Evolutionary conservation across 352 stramenopile genomes (phyloP).

Genomic region (Pythium phragmitis): DNA sequence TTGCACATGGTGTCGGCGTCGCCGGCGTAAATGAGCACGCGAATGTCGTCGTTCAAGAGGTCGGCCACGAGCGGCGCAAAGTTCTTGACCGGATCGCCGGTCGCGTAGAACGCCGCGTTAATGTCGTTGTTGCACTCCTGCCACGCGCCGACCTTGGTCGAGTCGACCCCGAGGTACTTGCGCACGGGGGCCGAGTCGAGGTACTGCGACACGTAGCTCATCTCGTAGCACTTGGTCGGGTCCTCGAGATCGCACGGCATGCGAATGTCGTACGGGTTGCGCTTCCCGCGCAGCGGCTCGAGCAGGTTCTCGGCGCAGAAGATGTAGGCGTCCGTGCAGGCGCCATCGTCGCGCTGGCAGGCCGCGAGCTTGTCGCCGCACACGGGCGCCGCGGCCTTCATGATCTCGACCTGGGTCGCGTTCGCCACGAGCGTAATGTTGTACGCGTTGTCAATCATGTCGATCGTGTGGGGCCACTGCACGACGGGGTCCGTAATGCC

Average conservation of each 20-base stretch:
- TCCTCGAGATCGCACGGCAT: neutral
- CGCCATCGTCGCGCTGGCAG: neutral
- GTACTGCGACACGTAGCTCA: constrained; percentile 28
- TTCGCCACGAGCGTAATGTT: constrained; percentile 44
- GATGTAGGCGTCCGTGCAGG: constrained; percentile 12
- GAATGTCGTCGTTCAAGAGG: constrained; percentile 56
- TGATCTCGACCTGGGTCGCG: constrained; percentile 28
- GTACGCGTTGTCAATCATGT: constrained; percentile 66
- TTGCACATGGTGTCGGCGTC: constrained; percentile 95
- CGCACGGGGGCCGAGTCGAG: constrained; percentile 38
- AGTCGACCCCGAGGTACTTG: constrained; percentile 47
- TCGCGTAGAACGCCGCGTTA: constrained; percentile 35
- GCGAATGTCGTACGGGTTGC: constrained; percentile 64
- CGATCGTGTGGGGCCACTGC: constrained; percentile 33
- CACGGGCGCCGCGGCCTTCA: constrained; percentile 19
- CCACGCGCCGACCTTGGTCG: constrained; percentile 23
- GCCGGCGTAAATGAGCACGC: constrained; percentile 30
- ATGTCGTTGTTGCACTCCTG: constrained; percentile 6
- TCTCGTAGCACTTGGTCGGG: constrained; percentile 3
- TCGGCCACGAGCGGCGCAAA: constrained; percentile 43
- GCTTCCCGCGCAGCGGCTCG: constrained; percentile 12
- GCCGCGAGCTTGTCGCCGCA: constrained; percentile 1
- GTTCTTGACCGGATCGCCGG: constrained; percentile 27
- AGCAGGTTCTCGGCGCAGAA: constrained; percentile 37
- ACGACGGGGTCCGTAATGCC: constrained; percentile 49